phyloP scores from a whole-genome alignment of 331 rosid genomes.

The Rhamnella rubrinervis region DNA sequence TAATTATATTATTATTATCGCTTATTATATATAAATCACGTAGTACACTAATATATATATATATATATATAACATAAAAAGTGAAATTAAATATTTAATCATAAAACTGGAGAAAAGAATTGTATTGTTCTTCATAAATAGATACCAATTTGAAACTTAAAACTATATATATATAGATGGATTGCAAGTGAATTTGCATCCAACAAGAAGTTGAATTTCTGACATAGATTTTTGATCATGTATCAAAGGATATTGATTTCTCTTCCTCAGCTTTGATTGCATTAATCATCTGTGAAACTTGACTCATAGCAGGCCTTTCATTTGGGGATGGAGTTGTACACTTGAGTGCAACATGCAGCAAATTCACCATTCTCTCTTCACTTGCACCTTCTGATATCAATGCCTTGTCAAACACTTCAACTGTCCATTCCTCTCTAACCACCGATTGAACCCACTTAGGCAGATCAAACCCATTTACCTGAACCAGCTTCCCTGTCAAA shows the following conservation, averaged over 20 bases:
- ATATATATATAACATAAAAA: neutral
- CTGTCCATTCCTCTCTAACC: slow-evolving; percentile 64
- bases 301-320: slow-evolving; percentile 51
- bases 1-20: too few relatives aligned
- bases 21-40: too few relatives aligned
- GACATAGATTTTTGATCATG: slow-evolving; percentile 18
- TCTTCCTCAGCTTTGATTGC: slow-evolving; percentile 54
- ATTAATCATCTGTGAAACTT: slow-evolving; percentile 44
- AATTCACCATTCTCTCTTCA: slow-evolving; percentile 69
- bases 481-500: slow-evolving; percentile 62
- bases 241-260: slow-evolving; percentile 45
- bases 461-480: slow-evolving; percentile 57
- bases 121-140: neutral
- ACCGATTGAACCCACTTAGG: slow-evolving; percentile 59
- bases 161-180: too few relatives aligned
- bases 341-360: slow-evolving; percentile 59
- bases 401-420: slow-evolving; percentile 56
- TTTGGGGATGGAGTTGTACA: slow-evolving; percentile 47
- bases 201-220: neutral
- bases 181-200: neutral
- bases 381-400: slow-evolving; percentile 49
- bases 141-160: neutral
- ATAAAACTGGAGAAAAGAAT: neutral
- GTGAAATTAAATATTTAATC: too few relatives aligned
- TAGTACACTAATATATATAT: too few relatives aligned